These are phyloP conservation scores for Ophiostoma populinum DNA, from an alignment of 2,329 filamentous ascomycete species.

Conservation along the genomic window DNA sequence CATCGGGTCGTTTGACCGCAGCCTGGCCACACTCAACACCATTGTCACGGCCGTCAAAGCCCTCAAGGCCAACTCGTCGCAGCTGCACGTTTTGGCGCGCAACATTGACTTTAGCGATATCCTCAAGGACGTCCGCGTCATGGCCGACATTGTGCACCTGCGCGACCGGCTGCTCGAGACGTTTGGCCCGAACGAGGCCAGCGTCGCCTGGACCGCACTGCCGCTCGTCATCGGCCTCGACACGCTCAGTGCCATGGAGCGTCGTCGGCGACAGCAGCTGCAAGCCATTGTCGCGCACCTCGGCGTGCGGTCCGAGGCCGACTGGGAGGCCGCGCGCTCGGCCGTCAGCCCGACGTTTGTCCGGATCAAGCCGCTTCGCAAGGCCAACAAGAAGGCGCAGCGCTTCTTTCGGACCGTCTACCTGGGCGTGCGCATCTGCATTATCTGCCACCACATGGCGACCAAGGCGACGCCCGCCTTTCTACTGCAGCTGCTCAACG, in stretches of 20 bases:
- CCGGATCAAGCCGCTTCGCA: constrained; percentile 5
- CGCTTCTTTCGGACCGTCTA: constrained; percentile 8
- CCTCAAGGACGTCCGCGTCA: background rate
- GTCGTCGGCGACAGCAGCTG: constrained; percentile 8
- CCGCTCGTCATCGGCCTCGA: constrained; percentile 8
- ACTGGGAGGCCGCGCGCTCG: constrained; percentile 6
- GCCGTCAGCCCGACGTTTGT: constrained; percentile 4
- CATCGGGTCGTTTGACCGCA: constrained; percentile 7
- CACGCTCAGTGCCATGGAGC: constrained; percentile 7
- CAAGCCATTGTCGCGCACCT: constrained; percentile 6
- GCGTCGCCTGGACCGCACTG: constrained; percentile 7
- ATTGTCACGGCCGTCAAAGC: constrained; percentile 9
- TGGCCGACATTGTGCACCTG: too few relatives aligned
- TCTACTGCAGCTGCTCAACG: constrained; percentile 11
- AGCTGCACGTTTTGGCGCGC: background rate
- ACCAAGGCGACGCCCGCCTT: constrained; percentile 1
- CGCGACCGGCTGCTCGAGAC: constrained; percentile 1
- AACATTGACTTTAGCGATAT: background rate
- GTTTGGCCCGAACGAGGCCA: constrained; percentile 7
- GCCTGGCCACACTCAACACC: constrained; percentile 6
- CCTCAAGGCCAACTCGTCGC: constrained; percentile 3
- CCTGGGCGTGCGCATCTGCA: constrained; percentile 10
- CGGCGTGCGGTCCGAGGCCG: background rate
- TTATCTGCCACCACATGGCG: constrained; percentile 10
- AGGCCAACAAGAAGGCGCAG: constrained; percentile 7